phyloP scores from a whole-genome alignment of 2,329 filamentous ascomycete species.

The Microdochium bolleyi region DNA sequence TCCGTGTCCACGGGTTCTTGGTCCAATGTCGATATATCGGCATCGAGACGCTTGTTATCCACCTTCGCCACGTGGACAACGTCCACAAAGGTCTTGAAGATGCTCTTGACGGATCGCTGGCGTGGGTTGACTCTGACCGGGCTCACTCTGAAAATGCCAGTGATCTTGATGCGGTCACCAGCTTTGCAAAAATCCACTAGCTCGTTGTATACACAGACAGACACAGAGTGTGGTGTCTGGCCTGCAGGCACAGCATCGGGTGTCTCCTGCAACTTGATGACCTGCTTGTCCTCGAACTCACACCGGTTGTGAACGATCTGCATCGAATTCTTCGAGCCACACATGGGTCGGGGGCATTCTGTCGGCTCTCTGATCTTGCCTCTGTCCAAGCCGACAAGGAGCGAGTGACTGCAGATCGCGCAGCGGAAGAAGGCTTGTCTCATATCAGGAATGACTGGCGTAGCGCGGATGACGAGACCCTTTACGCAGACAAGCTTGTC shows the following conservation, averaged over 20 bases:
- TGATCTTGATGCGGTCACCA: slow-evolving; percentile 91
- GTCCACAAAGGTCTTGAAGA: slow-evolving; percentile 98
- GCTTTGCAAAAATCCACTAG: slow-evolving; percentile 97
- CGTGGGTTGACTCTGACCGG: slow-evolving; percentile 91
- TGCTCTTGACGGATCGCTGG: slow-evolving; percentile 83
- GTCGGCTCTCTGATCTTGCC: slow-evolving; percentile 95
- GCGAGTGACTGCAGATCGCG: slow-evolving; percentile 83
- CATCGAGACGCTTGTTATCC: slow-evolving; percentile 88
- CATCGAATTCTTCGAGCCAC: slow-evolving; percentile 88
- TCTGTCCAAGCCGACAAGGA: slow-evolving; percentile 85
- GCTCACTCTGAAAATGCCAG: slow-evolving; percentile 92
- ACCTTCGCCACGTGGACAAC: slow-evolving; percentile 94
- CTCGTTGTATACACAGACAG: slow-evolving; percentile 92
- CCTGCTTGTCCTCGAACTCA: slow-evolving; percentile 91
- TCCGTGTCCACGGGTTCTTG: slow-evolving; percentile 66
- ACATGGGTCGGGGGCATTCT: slow-evolving; percentile 74
- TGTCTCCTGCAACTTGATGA: slow-evolving; percentile 97
- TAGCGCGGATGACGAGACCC: slow-evolving; percentile 90
- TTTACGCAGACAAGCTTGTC: slow-evolving; percentile 94
- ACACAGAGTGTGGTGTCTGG: slow-evolving; percentile 95
- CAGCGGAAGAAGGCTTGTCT: slow-evolving; percentile 98
- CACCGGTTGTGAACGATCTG: slow-evolving; percentile 96
- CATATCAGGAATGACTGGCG: slow-evolving; percentile 97
- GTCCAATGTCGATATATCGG: slow-evolving; percentile 82
- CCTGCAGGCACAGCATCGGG: slow-evolving; percentile 91